Conservation (phyloP, 1,139 yeast species). For the Candida sp. region DNA sequence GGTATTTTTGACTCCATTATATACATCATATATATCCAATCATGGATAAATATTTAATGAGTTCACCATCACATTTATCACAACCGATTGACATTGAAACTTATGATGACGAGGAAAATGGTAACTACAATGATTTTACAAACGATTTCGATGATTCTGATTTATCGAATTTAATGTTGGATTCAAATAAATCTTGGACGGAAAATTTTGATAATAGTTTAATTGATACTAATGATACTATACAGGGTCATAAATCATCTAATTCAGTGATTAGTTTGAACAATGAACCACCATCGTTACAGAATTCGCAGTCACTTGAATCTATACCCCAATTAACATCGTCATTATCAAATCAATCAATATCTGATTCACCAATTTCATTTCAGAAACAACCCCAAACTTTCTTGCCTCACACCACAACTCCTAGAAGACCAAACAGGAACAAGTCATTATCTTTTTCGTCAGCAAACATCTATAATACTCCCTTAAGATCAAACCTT, state of each 20-base stretch:
- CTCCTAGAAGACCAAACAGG: conserved; percentile 29
- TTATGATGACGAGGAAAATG: conserved; percentile 14
- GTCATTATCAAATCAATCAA: conserved; percentile 33
- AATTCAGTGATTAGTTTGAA: conserved; percentile 7
- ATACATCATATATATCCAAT: neutral
- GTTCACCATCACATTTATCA: conserved; percentile 40
- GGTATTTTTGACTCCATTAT: neutral
- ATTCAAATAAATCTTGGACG: conserved; percentile 1
- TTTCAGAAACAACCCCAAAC: conserved; percentile 12
- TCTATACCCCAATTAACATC: conserved; percentile 38
- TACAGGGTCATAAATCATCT: conserved; percentile 5
- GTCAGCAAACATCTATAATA: conserved; percentile 20
- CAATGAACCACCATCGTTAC: conserved; percentile 24
- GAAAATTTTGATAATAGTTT: neutral
- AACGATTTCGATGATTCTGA: conserved; percentile 3
- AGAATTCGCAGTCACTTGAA: conserved; percentile 41
- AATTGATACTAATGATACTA: conserved; percentile 4
- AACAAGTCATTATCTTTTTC: conserved; percentile 31
- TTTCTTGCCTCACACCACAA: conserved; percentile 15
- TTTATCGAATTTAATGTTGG: neutral
- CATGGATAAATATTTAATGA: conserved; percentile 46
- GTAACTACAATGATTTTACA: conserved; percentile 1
- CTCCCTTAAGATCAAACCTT: conserved; percentile 23
- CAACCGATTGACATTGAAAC: conserved; percentile 20
- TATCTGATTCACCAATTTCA: conserved; percentile 30